phyloP scores from a whole-genome alignment of 2,329 filamentous ascomycete species.

The Aureobasidium mangrovei region DNA sequence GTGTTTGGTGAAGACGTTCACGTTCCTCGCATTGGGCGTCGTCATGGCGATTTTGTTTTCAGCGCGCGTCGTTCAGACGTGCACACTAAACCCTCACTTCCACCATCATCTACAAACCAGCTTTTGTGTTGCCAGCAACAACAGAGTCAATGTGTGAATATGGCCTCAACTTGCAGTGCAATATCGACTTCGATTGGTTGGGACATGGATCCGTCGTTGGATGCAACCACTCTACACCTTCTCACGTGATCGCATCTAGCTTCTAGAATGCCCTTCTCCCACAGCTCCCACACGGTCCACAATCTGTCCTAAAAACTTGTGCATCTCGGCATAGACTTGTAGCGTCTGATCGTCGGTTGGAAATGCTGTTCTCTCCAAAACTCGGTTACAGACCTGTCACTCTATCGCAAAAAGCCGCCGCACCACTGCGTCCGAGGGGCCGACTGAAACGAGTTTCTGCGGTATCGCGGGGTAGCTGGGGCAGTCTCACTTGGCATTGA shows the following conservation, averaged over 20 bases:
- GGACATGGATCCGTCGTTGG: not conserved
- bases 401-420: no score
- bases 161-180: no score
- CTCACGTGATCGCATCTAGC: not conserved
- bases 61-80: no score
- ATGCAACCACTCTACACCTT: constrained; percentile 8
- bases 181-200: no score
- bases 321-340: no score
- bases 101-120: not conserved
- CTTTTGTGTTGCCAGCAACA: not conserved
- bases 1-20: not conserved
- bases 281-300: not conserved
- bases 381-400: no score
- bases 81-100: not conserved
- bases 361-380: no score
- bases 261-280: not conserved
- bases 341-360: no score
- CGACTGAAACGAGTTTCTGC: no score
- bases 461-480: not conserved
- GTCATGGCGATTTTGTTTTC: constrained; percentile 1
- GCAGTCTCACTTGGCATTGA: constrained; percentile 8
- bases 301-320: not conserved
- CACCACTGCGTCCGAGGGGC: no score
- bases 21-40: not conserved
- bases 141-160: not conserved